Conservation (phyloP, 208 protist species). For the Acanthamoeba rhysodes region DNA sequence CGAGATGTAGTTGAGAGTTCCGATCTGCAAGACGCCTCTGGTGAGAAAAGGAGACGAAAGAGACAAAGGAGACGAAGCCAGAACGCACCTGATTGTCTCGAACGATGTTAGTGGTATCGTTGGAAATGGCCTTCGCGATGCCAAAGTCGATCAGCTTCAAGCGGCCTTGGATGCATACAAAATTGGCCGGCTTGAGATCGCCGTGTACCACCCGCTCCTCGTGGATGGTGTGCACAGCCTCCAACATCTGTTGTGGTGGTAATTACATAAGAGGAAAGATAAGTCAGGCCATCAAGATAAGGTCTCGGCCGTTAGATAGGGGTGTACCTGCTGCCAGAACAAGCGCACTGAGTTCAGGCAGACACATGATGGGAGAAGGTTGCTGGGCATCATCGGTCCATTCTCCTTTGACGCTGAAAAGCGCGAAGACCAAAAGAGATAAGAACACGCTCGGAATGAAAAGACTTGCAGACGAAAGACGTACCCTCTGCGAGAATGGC, state of each 20-base stretch:
- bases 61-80: neutral
- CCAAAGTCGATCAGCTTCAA: slow-evolving; percentile 96
- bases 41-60: neutral
- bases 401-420: neutral
- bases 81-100: slow-evolving; percentile 82
- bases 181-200: slow-evolving; percentile 95
- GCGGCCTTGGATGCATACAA: slow-evolving; percentile 90
- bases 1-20: slow-evolving; percentile 94
- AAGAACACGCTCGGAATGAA: neutral
- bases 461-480: neutral
- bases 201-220: slow-evolving; percentile 91
- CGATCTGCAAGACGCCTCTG: slow-evolving; percentile 79
- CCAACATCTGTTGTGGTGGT: slow-evolving; percentile 85
- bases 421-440: neutral
- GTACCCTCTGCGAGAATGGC: neutral
- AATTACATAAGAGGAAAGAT: slow-evolving; percentile 23
- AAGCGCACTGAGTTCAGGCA: slow-evolving; percentile 88
- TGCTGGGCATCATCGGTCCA: neutral
- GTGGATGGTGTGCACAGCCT: slow-evolving; percentile 89
- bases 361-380: slow-evolving; percentile 52
- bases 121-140: slow-evolving; percentile 91
- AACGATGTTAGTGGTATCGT: slow-evolving; percentile 90
- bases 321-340: slow-evolving; percentile 90
- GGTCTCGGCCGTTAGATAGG: too few species aligned
- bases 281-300: neutral